A percentile compares a stretch with the other conserved stretches of the same genome.
These are phyloP conservation scores for Psilocybe tampanensis DNA, from an alignment of 768 basidiomycete genomes.

Conservation along the genomic window DNA sequence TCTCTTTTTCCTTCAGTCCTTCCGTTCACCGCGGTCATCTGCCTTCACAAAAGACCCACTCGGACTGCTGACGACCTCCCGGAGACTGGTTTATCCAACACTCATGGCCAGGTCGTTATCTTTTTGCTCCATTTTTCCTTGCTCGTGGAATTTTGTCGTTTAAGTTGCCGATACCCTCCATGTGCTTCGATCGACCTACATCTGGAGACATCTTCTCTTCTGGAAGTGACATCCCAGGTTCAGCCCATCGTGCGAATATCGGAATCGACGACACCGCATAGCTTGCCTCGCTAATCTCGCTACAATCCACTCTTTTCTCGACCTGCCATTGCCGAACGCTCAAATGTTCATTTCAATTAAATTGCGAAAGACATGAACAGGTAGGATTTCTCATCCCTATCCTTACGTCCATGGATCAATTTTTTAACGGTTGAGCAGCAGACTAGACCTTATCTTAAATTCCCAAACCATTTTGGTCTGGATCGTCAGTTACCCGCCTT, in stretches of 20 bases:
- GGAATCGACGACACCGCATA: background rate
- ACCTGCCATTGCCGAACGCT: background rate
- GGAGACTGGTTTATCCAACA: background rate
- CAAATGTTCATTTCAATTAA: constrained; percentile 3
- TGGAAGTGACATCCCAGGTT: constrained; percentile 1
- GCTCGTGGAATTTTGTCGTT: background rate
- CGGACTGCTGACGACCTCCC: background rate
- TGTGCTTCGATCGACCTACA: constrained; percentile 1
- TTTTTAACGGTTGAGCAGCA: background rate
- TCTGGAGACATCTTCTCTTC: background rate
- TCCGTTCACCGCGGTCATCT: background rate
- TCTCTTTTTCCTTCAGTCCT: background rate
- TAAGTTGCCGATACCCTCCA: constrained; percentile 2
- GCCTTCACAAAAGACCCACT: background rate
- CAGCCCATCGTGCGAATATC: background rate
- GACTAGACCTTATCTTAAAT: background rate
- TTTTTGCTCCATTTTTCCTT: background rate
- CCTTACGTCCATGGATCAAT: background rate
- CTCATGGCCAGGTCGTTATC: background rate
- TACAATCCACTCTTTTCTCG: background rate
- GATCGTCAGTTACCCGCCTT: no score
- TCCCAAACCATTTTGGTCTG: background rate
- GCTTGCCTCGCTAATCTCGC: background rate
- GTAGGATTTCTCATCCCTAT: background rate
- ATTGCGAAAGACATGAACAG: background rate